Evolutionary conservation across 2,329 filamentous ascomycete species (phyloP).

Genomic region (Didymella pinodella): DNA sequence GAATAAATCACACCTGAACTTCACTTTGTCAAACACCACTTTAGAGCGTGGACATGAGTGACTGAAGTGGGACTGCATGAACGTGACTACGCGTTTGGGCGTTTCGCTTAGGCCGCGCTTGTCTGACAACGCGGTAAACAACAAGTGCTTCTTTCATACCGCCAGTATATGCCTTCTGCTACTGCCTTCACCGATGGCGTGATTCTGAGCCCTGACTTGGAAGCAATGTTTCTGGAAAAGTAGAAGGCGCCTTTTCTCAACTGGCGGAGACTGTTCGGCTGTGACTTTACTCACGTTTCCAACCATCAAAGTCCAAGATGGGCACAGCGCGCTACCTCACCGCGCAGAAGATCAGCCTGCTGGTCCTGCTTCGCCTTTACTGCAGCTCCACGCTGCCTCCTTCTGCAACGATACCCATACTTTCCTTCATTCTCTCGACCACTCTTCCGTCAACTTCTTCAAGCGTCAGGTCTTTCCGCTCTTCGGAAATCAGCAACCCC

Average conservation of each 20-base stretch:
- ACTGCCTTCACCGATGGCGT: neutral
- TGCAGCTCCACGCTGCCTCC: constrained; percentile 73
- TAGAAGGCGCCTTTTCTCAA: neutral
- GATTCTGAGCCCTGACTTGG: neutral
- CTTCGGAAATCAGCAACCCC: constrained; percentile 44
- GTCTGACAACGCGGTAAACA: constrained; percentile 23
- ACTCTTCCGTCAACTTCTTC: constrained; percentile 57
- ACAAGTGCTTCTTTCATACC: constrained; percentile 5
- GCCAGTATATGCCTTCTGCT: neutral
- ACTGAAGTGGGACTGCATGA: constrained; percentile 7
- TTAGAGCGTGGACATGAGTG: neutral
- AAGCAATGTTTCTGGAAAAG: neutral
- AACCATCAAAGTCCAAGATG: constrained; percentile 26
- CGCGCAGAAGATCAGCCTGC: constrained; percentile 84
- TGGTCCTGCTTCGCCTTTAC: constrained; percentile 84
- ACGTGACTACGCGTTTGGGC: constrained; percentile 31
- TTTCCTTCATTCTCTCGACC: constrained; percentile 80
- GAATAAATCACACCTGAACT: neutral
- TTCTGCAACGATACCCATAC: constrained; percentile 74
- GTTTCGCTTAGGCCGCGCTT: constrained; percentile 30
- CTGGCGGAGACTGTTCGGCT: neutral
- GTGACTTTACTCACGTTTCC: neutral
- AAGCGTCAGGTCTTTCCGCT: constrained; percentile 30
- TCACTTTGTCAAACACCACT: neutral
- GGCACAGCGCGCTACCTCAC: constrained; percentile 83